These are phyloP conservation scores for Alternaria ventricosa DNA, from an alignment of 2,329 filamentous ascomycete species.

Conservation along the genomic window DNA sequence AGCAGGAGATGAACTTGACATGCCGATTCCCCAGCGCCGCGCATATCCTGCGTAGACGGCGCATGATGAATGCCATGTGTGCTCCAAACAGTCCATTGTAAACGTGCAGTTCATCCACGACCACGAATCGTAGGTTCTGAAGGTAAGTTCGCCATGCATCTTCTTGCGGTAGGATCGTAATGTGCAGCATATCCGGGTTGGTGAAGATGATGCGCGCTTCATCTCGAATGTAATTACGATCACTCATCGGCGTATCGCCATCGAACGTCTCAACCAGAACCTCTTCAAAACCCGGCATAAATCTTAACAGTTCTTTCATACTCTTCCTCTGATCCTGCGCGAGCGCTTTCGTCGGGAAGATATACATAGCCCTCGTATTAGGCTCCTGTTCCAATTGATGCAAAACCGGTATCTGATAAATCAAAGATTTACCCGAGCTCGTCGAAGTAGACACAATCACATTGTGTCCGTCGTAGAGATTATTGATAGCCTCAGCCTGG, in stretches of 20 bases:
- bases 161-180: slow-evolving; percentile 92
- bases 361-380: slow-evolving; percentile 88
- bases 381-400: slow-evolving; percentile 81
- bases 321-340: slow-evolving; percentile 93
- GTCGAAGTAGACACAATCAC: slow-evolving; percentile 95
- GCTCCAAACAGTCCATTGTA: slow-evolving; percentile 96
- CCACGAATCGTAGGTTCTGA: slow-evolving; percentile 88
- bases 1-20: slow-evolving; percentile 93
- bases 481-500: slow-evolving; percentile 92
- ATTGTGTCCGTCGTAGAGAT: slow-evolving; percentile 78
- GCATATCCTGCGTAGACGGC: slow-evolving; percentile 83
- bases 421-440: slow-evolving; percentile 96
- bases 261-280: slow-evolving; percentile 91
- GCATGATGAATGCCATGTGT: slow-evolving; percentile 94
- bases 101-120: slow-evolving; percentile 85
- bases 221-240: slow-evolving; percentile 81
- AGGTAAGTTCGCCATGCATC: slow-evolving; percentile 86
- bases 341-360: slow-evolving; percentile 95
- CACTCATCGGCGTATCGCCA: slow-evolving; percentile 85
- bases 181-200: slow-evolving; percentile 96
- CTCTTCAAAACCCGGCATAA: slow-evolving; percentile 78
- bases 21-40: slow-evolving; percentile 85
- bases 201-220: slow-evolving; percentile 94
- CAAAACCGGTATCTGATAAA: slow-evolving; percentile 93
- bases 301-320: slow-evolving; percentile 81